Conservation (phyloP, 179 eudicot species). For the Silene coronaria region DNA sequence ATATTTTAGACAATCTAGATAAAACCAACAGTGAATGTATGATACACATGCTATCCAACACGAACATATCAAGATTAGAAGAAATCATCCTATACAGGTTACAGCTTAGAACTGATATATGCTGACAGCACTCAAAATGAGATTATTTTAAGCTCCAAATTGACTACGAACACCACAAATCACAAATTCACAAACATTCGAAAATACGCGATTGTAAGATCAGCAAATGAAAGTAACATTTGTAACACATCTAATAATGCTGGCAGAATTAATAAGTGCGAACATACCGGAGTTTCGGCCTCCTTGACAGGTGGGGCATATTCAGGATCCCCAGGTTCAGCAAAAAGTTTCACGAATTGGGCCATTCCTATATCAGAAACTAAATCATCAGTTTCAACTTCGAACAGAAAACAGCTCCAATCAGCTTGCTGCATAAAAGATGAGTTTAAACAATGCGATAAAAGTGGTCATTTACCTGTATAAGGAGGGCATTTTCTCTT, state of each 20-base stretch:
- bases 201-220: neutral
- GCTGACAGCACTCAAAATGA: neutral
- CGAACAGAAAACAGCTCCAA: neutral
- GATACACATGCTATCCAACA: neutral
- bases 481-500: conserved; percentile 91
- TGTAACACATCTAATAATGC: neutral
- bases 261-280: neutral
- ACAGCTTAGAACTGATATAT: neutral
- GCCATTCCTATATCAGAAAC: conserved; percentile 57
- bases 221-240: neutral
- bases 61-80: neutral
- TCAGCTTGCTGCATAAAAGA: neutral
- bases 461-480: conserved; percentile 28
- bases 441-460: neutral
- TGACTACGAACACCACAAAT: neutral
- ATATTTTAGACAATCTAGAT: neutral
- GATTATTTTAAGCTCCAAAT: neutral
- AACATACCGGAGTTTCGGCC: conserved; percentile 76
- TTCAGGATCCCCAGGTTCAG: conserved; percentile 78
- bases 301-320: conserved; percentile 78
- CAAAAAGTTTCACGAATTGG: conserved; percentile 70
- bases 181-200: neutral
- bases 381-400: neutral
- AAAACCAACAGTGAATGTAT: neutral
- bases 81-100: neutral